Evolutionary conservation across 2,329 filamentous ascomycete genomes (phyloP), one percentile per base, ranked within the genome.

Genomic region (Ophiostoma sp.): DNA sequence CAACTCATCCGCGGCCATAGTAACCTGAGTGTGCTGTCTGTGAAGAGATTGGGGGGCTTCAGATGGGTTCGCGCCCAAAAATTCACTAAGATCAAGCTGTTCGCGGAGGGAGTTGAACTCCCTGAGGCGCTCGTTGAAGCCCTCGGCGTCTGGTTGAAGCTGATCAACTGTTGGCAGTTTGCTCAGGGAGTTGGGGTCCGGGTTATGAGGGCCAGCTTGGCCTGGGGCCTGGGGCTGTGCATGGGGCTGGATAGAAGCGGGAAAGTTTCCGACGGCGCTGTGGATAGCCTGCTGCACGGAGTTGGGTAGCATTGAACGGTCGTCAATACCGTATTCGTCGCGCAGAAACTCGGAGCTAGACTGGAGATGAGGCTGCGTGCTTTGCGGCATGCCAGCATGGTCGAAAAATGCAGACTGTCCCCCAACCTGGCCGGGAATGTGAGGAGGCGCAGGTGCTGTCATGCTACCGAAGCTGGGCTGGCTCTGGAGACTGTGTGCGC

Each of bases 381-480:
- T 79, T 72, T 79, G 79, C 68, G 79, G 77, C 74, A 83, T 80
- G 76, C 82, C 79, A 57, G 81, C 72, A 8, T 80, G 79, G 75
- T 96, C 93, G 75, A 93, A 92, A 78, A 94, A 94, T 52, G 87
- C 87, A 48, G 86, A 82, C 6, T 86, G 83, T n/a, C 85, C 83
- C 71, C 87, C 86, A 67, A 89, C 84, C 17, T 85, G 83, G 1
- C 85, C 86, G 11, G 86, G 81, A 5, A 84, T 80, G 77, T 86
- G 76, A 83, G 78, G 83, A 57, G 81, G 79, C 20, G 77, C 80
- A 75, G 83, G 93, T n/a, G 93, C 96, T 2, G 92, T 89, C 74
- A 99, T 96, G 80, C 91, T 97, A 23, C 94, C 93, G 77, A 95
- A 97, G 80, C 94, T 98, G 31, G 94, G 94, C 79, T 99, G 95